Evolutionary conservation across 2,329 filamentous ascomycete species (phyloP), one percentile per base, ranked within the genome.

Genomic region (Aspergillus ibericus): DNA sequence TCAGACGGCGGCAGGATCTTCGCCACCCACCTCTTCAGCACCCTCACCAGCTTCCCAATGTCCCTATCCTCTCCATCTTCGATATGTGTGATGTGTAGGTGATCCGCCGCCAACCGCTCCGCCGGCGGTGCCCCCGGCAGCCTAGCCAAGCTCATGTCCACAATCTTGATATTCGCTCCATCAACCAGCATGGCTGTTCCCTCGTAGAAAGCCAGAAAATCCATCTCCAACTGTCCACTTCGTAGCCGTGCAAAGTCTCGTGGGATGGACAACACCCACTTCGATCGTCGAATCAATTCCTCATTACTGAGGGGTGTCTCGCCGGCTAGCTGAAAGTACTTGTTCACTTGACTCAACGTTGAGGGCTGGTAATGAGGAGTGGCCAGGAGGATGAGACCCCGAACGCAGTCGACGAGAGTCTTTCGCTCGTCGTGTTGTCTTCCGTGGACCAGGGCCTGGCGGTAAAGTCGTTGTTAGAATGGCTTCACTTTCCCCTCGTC

Each of bases 1-100:
- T 44, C 47, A 18, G 49, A 15, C 10, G 35, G 35, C n/a, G 36
- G 20, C 7, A 32, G 25, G 16, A 55, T 29, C 44, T 50, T 44
- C 6, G 40, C 46, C 54, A 50, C 34, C 54, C 46, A 56, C 18
- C 22, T 20, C 35, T 50, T 56, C 22, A 56, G 16, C n/a, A 44
- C 46, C 8, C 35, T 46, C 22, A 51, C 25, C 5, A 56, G 22
- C 42, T 56, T 56, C 25, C 29, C 38, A 18, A 56, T 51, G 12
- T 56, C 54, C 22, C 38, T 49, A 22, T 56, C 46, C 16, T 56
- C 20, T 4, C 40, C 46, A 34, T 20, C n/a, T 32, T 51, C 29
- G 12, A 32, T 10, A 8, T 32, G 29, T 10, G 29, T 3, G 7
- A 32, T 32, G 29, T 9, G 7, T 10, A 32, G 7, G 29, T 32